Conservation (phyloP, 1,139 yeast species). For the Blastobotrys ciferrii region DNA sequence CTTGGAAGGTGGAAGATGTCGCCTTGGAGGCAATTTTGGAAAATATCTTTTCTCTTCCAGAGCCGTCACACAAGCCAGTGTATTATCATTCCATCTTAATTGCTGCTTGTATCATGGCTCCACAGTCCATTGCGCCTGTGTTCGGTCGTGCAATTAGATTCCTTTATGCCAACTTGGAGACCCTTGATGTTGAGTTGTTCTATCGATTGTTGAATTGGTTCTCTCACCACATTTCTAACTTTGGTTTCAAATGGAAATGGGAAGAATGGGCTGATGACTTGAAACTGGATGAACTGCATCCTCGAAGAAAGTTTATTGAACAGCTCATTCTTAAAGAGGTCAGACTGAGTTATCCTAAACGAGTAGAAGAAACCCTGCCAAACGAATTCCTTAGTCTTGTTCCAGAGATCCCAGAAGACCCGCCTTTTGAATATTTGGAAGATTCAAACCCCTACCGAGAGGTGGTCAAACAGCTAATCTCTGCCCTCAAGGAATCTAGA, state of each 20-base stretch:
- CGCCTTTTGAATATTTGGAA: conserved; percentile 42
- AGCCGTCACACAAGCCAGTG: conserved; percentile 61
- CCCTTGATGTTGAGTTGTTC: conserved; percentile 73
- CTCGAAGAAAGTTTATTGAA: conserved; percentile 68
- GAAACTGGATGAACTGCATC: conserved; percentile 52
- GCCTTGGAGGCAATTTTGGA: conserved; percentile 81
- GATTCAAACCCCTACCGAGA: conserved; percentile 37
- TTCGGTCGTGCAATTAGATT: conserved; percentile 91
- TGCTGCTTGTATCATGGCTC: conserved; percentile 82
- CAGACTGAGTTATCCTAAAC: conserved; percentile 66
- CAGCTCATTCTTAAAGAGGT: conserved; percentile 83
- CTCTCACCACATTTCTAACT: conserved; percentile 87
- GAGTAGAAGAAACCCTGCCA: conserved; percentile 75
- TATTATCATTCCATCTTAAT: conserved; percentile 86
- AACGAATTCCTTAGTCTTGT: conserved; percentile 66
- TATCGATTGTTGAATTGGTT: conserved; percentile 86
- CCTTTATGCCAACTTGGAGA: conserved; percentile 65
- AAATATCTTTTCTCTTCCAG: conserved; percentile 73
- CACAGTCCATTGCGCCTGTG: conserved; percentile 91
- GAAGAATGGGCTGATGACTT: conserved; percentile 66
- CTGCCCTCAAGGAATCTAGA: conserved; percentile 33
- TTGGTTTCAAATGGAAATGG: conserved; percentile 98
- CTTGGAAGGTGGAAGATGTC: conserved; percentile 91
- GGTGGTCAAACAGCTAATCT: conserved; percentile 36
- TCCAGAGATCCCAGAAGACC: conserved; percentile 44